phyloP scores from a whole-genome alignment of 768 basidiomycete genomes.

The Favolaschia claudopus region DNA sequence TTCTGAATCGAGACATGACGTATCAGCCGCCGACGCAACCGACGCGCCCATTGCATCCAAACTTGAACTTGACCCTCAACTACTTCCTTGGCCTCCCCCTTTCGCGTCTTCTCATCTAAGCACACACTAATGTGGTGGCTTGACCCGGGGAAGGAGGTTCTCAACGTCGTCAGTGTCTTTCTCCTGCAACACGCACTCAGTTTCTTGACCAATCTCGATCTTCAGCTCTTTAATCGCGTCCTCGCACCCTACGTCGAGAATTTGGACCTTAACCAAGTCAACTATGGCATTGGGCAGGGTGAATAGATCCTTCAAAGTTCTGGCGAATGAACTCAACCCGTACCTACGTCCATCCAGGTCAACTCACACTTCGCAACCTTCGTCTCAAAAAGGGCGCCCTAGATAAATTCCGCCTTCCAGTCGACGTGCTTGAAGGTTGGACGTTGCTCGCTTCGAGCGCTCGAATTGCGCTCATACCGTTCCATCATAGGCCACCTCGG shows the following conservation, averaged over 20 bases:
- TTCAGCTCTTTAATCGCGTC: constrained; percentile 84
- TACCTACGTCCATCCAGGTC: constrained; percentile 52
- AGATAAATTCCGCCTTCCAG: constrained; percentile 94
- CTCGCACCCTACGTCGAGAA: constrained; percentile 97
- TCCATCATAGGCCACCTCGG: constrained; percentile 75
- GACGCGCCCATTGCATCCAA: too few relatives aligned
- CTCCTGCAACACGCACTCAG: background rate
- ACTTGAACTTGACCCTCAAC: too few relatives aligned
- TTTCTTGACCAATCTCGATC: background rate
- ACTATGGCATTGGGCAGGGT: constrained; percentile 92
- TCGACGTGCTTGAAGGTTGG: constrained; percentile 92
- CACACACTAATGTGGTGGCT: constrained; percentile 95
- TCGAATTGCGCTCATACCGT: constrained; percentile 8
- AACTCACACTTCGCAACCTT: constrained; percentile 79
- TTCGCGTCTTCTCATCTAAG: background rate
- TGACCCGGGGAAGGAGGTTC: constrained; percentile 84
- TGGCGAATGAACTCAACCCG: constrained; percentile 12
- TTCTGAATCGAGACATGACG: too few relatives aligned
- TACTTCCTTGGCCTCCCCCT: background rate
- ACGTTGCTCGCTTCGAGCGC: background rate
- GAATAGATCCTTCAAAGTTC: constrained; percentile 15
- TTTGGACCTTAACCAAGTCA: constrained; percentile 92
- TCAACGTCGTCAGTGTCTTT: constrained; percentile 70
- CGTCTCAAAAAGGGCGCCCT: constrained; percentile 92
- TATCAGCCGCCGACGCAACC: too few relatives aligned